phyloP scores from a whole-genome alignment of 352 stramenopile species.

The Aphanomyces cochlioides region DNA sequence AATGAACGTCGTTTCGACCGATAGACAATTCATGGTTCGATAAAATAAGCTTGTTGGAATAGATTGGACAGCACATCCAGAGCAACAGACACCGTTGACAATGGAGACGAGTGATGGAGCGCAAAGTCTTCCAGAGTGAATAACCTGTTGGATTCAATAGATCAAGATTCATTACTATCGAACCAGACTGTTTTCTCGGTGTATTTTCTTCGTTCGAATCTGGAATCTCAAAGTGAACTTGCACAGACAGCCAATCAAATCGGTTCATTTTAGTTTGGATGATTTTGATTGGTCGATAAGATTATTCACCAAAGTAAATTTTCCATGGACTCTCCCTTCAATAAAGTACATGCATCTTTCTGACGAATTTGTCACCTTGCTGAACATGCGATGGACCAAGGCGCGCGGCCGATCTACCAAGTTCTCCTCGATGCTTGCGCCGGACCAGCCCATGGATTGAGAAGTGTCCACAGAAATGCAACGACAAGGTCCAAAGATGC shows the following conservation, averaged over 20 bases:
- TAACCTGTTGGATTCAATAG: neutral
- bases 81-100: neutral
- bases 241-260: neutral
- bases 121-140: neutral
- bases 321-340: neutral
- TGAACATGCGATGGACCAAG: too few species aligned
- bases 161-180: neutral
- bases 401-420: too few species aligned
- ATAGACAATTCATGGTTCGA: neutral
- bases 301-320: neutral
- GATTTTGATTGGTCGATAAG: neutral
- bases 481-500: too few species aligned
- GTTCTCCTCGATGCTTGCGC: too few species aligned
- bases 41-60: neutral
- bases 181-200: too few species aligned
- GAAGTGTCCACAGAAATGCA: too few species aligned
- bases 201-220: conserved; percentile 1
- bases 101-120: neutral
- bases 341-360: neutral
- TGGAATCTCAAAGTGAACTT: neutral
- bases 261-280: neutral
- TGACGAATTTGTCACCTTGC: too few species aligned
- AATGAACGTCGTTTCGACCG: neutral
- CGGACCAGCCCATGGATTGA: too few species aligned
- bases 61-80: neutral